A percentile compares a stretch with the other conserved stretches of the same genome.
These are phyloP conservation scores for Metschnikowia cerradonensis DNA, from an alignment of 805 yeast species.

Conservation along the genomic window DNA sequence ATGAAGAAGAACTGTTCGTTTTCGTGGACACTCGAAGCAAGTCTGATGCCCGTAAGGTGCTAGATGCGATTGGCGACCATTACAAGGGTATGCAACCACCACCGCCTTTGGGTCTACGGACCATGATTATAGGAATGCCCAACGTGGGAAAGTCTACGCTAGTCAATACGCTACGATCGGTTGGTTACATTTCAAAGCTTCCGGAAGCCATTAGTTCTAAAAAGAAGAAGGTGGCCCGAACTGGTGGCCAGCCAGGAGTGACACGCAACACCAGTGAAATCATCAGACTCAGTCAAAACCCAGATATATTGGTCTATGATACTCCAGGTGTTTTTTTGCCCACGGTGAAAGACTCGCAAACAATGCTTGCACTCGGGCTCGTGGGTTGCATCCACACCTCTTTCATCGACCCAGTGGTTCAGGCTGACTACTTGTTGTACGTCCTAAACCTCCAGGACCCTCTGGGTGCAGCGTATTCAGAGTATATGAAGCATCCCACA, in stretches of 20 bases:
- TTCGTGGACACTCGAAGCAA: conserved; percentile 56
- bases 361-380: conserved; percentile 71
- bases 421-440: conserved; percentile 80
- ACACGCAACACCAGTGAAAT: conserved; percentile 76
- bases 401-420: conserved; percentile 76
- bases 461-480: conserved; percentile 40
- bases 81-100: conserved; percentile 51
- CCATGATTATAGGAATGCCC: conserved; percentile 90
- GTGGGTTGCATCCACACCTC: conserved; percentile 71
- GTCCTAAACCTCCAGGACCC: conserved; percentile 63
- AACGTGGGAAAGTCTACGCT: conserved; percentile 95
- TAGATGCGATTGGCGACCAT: conserved; percentile 45
- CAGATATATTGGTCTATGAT: conserved; percentile 71
- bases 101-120: conserved; percentile 78
- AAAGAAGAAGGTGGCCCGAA: conserved; percentile 65
- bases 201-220: conserved; percentile 29
- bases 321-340: conserved; percentile 94
- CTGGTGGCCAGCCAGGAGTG: conserved; percentile 89
- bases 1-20: conserved; percentile 33
- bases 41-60: conserved; percentile 47
- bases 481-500: conserved; percentile 58
- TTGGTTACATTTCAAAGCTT: conserved; percentile 27
- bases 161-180: conserved; percentile 64
- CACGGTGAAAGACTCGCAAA: conserved; percentile 54
- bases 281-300: conserved; percentile 57